Conservation (phyloP, 352 stramenopile genomes). For the Pythium utonaiense region DNA sequence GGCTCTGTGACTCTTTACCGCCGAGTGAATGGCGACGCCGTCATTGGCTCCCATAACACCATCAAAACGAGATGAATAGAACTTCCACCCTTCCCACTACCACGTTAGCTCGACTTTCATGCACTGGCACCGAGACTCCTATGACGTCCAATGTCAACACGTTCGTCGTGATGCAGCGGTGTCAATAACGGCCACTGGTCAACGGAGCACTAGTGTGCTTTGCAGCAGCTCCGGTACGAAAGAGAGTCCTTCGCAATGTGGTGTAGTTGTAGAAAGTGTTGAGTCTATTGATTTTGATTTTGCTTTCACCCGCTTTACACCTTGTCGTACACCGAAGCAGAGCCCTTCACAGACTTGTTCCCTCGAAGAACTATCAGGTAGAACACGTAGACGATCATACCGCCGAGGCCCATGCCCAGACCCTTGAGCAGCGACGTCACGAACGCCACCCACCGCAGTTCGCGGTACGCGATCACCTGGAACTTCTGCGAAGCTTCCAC, state of each 20-base stretch:
- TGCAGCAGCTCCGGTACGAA: no score
- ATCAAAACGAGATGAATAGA: slow-evolving; percentile 24
- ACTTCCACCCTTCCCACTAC: not conserved
- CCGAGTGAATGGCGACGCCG: slow-evolving; percentile 35
- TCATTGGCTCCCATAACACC: not conserved
- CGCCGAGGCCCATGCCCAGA: slow-evolving; percentile 66
- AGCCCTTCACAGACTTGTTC: slow-evolving; percentile 38
- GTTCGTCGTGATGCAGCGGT: no score
- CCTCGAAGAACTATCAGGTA: slow-evolving; percentile 69
- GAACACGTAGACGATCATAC: slow-evolving; percentile 80
- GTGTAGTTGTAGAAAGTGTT: no score
- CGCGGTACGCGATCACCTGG: slow-evolving; percentile 76
- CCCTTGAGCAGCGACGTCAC: slow-evolving; percentile 74
- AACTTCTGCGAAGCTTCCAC: slow-evolving; percentile 69
- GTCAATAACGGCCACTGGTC: no score
- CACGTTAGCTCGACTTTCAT: no score
- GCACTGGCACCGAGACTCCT: no score
- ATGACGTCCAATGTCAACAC: no score
- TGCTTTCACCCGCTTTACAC: slow-evolving; percentile 39
- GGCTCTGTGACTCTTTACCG: slow-evolving; percentile 61
- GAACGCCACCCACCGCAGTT: slow-evolving; percentile 79
- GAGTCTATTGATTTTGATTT: slow-evolving; percentile 3
- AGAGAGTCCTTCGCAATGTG: no score
- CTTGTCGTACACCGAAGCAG: slow-evolving; percentile 64
- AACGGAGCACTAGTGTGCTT: no score